Base-by-base conservation (phyloP, 306 rosid genomes). In the Oemleria cerasiformis region DNA sequence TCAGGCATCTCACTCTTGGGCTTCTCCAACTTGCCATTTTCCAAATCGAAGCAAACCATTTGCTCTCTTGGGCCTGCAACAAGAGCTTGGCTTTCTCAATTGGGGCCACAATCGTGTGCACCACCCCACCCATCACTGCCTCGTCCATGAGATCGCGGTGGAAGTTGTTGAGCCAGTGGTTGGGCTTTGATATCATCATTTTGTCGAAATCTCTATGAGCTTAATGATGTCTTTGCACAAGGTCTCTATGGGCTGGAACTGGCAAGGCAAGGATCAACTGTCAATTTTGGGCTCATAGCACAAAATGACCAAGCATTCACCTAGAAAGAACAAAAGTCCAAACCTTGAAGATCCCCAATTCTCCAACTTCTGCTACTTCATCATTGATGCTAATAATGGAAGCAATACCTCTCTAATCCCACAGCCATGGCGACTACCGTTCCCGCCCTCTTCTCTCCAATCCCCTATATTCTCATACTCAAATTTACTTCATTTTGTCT, bases 11-110 rank as follows among this genome's bases (percentile, higher is more conserved):
- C 81, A 3, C 65, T 53, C 19, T n/a, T 13, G 0, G 70, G 45
- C 45, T 73, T 81, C 77, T 74, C 79, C 97, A 95, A 94, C 48
- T 23, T 72, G 8, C 93, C 88, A 70, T n/a, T 85, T 49, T 53
- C 88, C 77, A 89, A 78, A 80, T 87, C 88, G 74, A 94, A 91
- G 5, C 67, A 53, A 51, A 86, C 96, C n/a, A n/a, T n/a, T 95
- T 95, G 86, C 99, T 91, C 74, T 95, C 99, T 41, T 95, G 99
- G 15, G 99, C 91, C 83, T 95, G 99, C 73, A 95, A 67, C 74
- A 95, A 80, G n/a, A 95, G 89, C 83, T 95, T 95, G 13, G 97
- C 76, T 81, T 97, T 85, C 79, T 95, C 99, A 55, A 95, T 84
- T 51, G 99, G 99, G 48, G 99, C 96, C 21, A 95, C 99, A 72